Conservation (phyloP, 2,329 filamentous ascomycete species). For the Cryphonectria carpinicola region DNA sequence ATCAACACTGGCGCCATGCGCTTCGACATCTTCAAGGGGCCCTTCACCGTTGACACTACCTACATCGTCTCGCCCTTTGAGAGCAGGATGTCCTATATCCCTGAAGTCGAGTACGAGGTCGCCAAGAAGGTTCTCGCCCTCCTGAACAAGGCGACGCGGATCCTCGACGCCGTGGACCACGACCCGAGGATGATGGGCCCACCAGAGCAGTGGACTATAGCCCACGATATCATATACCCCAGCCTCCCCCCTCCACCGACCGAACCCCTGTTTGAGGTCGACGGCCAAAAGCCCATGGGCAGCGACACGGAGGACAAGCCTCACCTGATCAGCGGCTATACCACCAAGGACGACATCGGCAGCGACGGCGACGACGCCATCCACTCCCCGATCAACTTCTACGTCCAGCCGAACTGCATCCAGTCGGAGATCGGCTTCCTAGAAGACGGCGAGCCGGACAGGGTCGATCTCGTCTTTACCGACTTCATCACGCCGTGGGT, state of each 20-base stretch:
- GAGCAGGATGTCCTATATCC: slow-evolving; percentile 75
- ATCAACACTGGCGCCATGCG: slow-evolving; percentile 90
- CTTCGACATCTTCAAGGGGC: slow-evolving; percentile 93
- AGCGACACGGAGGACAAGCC: slow-evolving; percentile 40
- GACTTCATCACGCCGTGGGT: slow-evolving; percentile 89
- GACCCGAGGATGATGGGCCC: slow-evolving; percentile 53
- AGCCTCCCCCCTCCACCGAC: slow-evolving; percentile 25
- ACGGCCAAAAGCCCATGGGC: slow-evolving; percentile 39
- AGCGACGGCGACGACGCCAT: slow-evolving; percentile 88
- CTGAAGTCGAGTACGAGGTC: slow-evolving; percentile 77
- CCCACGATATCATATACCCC: slow-evolving; percentile 36
- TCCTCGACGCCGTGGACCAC: slow-evolving; percentile 45
- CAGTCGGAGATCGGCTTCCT: slow-evolving; percentile 70
- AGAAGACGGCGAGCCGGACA: slow-evolving; percentile 59
- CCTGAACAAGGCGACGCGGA: slow-evolving; percentile 59
- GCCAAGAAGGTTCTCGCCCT: slow-evolving; percentile 70
- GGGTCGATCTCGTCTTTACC: slow-evolving; percentile 86
- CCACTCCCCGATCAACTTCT: slow-evolving; percentile 75
- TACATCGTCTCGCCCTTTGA: slow-evolving; percentile 88
- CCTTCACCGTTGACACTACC: slow-evolving; percentile 85
- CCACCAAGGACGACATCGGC: slow-evolving; percentile 83
- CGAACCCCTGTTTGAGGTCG: slow-evolving; percentile 8
- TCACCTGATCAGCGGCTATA: slow-evolving; percentile 72
- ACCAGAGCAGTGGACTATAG: slow-evolving; percentile 49
- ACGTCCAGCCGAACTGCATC: slow-evolving; percentile 81